Conservation (phyloP, 768 basidiomycete species). For the Russula foetens region DNA sequence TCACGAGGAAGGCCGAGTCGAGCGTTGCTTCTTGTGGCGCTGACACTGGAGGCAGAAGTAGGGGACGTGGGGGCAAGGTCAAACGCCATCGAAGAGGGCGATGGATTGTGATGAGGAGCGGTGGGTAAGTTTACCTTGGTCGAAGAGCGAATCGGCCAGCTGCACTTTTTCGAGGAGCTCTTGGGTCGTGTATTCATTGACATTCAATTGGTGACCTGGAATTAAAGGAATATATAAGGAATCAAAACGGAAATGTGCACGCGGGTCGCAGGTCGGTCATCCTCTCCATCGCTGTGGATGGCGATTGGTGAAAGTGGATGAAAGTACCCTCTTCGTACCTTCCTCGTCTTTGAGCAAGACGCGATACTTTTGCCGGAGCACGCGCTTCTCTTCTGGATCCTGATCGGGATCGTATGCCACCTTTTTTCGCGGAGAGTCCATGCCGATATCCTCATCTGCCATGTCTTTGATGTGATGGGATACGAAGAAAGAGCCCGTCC, state of each 20-base stretch:
- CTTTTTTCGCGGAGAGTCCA: slow-evolving; percentile 17
- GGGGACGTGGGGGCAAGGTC: no score
- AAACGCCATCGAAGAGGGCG: neutral
- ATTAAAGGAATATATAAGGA: no score
- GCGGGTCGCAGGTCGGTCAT: neutral
- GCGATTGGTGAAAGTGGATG: neutral
- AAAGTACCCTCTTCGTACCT: neutral
- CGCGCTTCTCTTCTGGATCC: slow-evolving; percentile 71
- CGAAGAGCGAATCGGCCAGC: slow-evolving; percentile 53
- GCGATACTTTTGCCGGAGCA: slow-evolving; percentile 67
- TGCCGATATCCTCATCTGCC: slow-evolving; percentile 13
- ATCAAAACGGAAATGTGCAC: no score
- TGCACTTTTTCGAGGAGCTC: slow-evolving; percentile 49
- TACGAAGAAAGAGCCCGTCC: no score
- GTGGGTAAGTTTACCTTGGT: slow-evolving; percentile 39
- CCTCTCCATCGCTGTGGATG: neutral
- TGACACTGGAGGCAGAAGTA: neutral
- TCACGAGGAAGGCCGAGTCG: slow-evolving; percentile 75
- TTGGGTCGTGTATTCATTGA: slow-evolving; percentile 48
- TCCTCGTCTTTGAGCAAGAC: slow-evolving; percentile 40
- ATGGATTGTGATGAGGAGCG: neutral
- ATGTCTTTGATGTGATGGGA: neutral
- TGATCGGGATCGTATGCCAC: slow-evolving; percentile 77
- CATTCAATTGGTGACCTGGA: slow-evolving; percentile 36
- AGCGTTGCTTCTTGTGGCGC: slow-evolving; percentile 69